Evolutionary conservation across 192 early-diverging fungal species (phyloP), one percentile per base, ranked within the genome.

Genomic region (Gorgonomyces haynaldii): DNA sequence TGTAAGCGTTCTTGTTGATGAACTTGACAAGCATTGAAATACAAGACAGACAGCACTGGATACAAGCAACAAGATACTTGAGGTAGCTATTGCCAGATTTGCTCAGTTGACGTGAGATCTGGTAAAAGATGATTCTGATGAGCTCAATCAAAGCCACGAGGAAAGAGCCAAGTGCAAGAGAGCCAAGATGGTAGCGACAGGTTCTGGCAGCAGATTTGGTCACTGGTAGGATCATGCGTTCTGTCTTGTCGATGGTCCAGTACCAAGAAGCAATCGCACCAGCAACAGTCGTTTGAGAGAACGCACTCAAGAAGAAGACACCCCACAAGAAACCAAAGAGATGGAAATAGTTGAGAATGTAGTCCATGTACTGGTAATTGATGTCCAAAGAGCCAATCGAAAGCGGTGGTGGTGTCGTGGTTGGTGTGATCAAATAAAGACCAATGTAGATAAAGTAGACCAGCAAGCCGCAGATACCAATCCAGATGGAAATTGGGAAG

Each of bases 1-100:
- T 74, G 54, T 78, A 78, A 0, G 69, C 72, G 54, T 78, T 68
- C 54, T 72, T 72, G 53, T 65, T 75, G 51, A 78, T 55, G 46
- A 65, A 76, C 55, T 67, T 69, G 6, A 78, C 37, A 20, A 78
- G 20, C 27, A 39, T 50, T 32, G 61, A 60, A 23, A 78, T n/a
- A 38, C 51, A 52, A n/a, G 20, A 30, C 34, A 69, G 45, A 37
- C 53, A 65, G 52, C 69, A 72, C 39, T 70, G 62, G 16, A 69
- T 20, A 50, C 65, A 71, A 31, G 58, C 54, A 2, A 78, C 23
- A 10, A 56, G 40, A 32, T 56, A 62, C 23, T 62, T 21, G 12
- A 53, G 45, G 12, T 50, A 26, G 30, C 55, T 58, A 38, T 53
- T 66, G 20, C 58, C 42, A 4, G 50, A 46, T 7, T 34, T 46